Base-by-base conservation (phyloP, 163 green algal species). In the Volvox carteri region DNA sequence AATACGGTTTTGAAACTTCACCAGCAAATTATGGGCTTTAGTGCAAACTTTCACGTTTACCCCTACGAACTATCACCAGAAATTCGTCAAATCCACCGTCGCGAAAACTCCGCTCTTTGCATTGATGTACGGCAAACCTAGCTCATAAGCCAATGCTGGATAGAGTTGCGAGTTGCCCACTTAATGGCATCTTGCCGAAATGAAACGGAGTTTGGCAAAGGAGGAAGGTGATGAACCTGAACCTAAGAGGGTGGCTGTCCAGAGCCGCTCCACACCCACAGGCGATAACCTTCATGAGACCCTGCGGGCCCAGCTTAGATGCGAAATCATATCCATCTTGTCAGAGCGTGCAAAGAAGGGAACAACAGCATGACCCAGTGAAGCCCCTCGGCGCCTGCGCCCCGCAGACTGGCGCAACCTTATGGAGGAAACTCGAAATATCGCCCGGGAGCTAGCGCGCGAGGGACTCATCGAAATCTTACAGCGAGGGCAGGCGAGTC, bases 401-500 rank as follows among this genome's bases (percentile, higher is more conserved):
- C 80, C 81, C 6, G 0, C 21, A 25, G 50, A 87, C 75, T 92
- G 89, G 89, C 75, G 89, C 0, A 35, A 62, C 2, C 84, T 90
- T 2, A 92, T 92, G 89, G 44, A 54, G 37, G 25, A 68, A 11
- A 90, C 89, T 0, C 76, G 89, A 12, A 30, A 87, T 35, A 67
- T 90, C 1, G 89, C 89, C 2, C 6, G 44, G 14, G 41, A 76
- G 21, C 54, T 92, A 33, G 89, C 84, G 12, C 2, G 37, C 0
- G 76, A 92, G 67, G 84, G 84, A 1, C 25, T 85, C 0, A 54
- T 90, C 3, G 65, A 92, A 50, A 60, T 92, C 65, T 87, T 83
- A 42, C 89, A 92, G n/a, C 78, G 72, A 39, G 89, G 89, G 4
- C 87, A 91, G 87, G 77, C 50, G 37, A 85, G 77, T 56, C 35